Conservation (phyloP, 2,329 filamentous ascomycete genomes). For the Ophiognomonia clavigignenti-juglandacearum region DNA sequence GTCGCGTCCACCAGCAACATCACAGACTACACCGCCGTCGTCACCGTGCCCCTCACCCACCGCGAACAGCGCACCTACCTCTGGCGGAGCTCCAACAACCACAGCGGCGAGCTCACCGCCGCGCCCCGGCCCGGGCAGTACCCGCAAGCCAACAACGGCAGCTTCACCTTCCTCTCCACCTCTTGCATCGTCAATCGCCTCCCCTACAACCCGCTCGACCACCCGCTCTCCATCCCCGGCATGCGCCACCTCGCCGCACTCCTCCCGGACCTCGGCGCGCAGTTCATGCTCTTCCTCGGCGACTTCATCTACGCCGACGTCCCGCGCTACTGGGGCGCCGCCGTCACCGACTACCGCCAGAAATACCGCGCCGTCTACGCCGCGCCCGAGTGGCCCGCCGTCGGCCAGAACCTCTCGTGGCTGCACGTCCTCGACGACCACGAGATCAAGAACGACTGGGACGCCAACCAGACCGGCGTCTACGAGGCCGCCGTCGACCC, state of each 20-base stretch:
- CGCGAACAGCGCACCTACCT: constrained; percentile 71
- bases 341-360: constrained; percentile 72
- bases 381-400: constrained; percentile 81
- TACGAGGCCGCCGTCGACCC: constrained; percentile 78
- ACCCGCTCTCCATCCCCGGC: constrained; percentile 77
- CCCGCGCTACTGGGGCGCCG: constrained; percentile 69
- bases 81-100: constrained; percentile 82
- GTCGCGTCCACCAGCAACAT: constrained; percentile 64
- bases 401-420: constrained; percentile 82
- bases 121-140: constrained; percentile 66
- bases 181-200: constrained; percentile 91
- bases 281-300: constrained; percentile 77
- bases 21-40: constrained; percentile 75
- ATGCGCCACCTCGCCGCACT: constrained; percentile 71
- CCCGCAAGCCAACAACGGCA: constrained; percentile 55
- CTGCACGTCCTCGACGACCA: constrained; percentile 96
- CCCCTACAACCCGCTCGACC: constrained; percentile 80
- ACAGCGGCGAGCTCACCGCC: constrained; percentile 75
- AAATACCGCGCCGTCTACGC: constrained; percentile 96
- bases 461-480: constrained; percentile 72
- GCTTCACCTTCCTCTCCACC: constrained; percentile 86
- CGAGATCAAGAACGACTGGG: constrained; percentile 94
- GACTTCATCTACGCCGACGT: constrained; percentile 93
- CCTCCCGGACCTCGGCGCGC: constrained; percentile 65
- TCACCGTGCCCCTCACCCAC: constrained; percentile 61